A percentile compares a stretch with the other conserved stretches of the same genome.
phyloP scores from a whole-genome alignment of 208 protist genomes.

The Wallacemonas sp. region DNA sequence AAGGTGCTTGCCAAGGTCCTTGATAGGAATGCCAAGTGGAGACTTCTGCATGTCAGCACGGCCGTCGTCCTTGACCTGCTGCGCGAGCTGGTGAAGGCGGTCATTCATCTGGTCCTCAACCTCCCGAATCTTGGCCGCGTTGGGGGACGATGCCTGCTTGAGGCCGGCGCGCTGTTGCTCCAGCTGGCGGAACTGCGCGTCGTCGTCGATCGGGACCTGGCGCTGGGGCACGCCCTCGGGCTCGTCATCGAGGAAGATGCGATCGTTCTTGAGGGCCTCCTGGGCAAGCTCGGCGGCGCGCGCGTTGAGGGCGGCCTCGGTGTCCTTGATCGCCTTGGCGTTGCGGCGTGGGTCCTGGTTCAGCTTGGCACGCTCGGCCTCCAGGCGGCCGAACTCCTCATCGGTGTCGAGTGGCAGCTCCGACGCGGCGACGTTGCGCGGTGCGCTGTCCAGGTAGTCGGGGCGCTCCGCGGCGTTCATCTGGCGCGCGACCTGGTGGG shows the following conservation, averaged over 20 bases:
- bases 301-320: constrained; percentile 60
- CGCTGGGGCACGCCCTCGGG: constrained; percentile 61
- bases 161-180: constrained; percentile 69
- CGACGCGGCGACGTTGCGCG: constrained; percentile 46
- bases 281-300: constrained; percentile 60
- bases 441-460: constrained; percentile 42
- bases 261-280: constrained; percentile 73
- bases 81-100: constrained; percentile 43
- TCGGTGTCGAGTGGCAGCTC: constrained; percentile 82
- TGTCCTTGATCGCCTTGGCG: constrained; percentile 39
- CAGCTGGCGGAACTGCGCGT: constrained; percentile 56
- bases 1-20: constrained; percentile 44
- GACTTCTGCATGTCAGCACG: constrained; percentile 63
- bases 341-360: constrained; percentile 55
- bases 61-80: constrained; percentile 48
- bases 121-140: constrained; percentile 40
- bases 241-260: constrained; percentile 76
- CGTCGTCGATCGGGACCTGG: constrained; percentile 65
- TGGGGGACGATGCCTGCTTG: constrained; percentile 36
- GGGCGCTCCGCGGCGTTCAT: constrained; percentile 63
- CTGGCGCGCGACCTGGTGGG: constrained; percentile 59
- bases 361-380: constrained; percentile 63
- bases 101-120: constrained; percentile 81
- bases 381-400: constrained; percentile 56
- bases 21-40: constrained; percentile 56